Evolutionary conservation across 257 asterid species (phyloP), one percentile per base, ranked within the genome.

Genomic region (Sherardia arvensis): DNA sequence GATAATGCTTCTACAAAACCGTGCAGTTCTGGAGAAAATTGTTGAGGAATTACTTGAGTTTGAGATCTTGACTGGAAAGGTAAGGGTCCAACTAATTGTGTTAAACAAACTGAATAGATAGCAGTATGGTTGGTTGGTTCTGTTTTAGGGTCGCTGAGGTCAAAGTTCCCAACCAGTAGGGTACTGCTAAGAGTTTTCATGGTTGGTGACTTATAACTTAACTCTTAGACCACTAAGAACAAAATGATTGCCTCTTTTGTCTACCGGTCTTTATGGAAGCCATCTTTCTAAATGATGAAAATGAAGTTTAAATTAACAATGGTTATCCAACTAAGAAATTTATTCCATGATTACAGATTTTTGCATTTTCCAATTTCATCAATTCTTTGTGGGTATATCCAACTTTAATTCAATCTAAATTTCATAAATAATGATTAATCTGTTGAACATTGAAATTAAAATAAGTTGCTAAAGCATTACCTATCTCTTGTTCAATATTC

Each of bases 1-100:
- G 77, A 25, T 22, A 66, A 79, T 92, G 78, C 83, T 92, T 53
- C 93, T 78, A 82, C 83, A 74, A 68, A 92, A 92, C 73, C 74
- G 71, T 30, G 28, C 34, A 56, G 90, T 78, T 71, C 86, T 92
- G 71, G 96, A 92, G 83, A 85, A 84, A 70, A 78, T 92, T 72
- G 99, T 87, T 59, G 91, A 84, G 71, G 97, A 92, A 70, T 80
- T 92, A 77, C 83, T 92, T 17, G 80, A 87, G 70, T 82, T 71
- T 59, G 99, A 92, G 79, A 77, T 92, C 66, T 78, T 92, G 78
- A 74, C 90, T 1, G 94, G 95, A 76, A 89, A 87, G 91, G 98
- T 88, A 82, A 78, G 81, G 32, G n/a, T 15, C 23, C 53, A 21
- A 30, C 32, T 32, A 25, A 18, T 8, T 55, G 36, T 27, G 18